These are phyloP conservation scores for Candida ficus DNA, from an alignment of 805 yeast genomes.

Conservation along the genomic window DNA sequence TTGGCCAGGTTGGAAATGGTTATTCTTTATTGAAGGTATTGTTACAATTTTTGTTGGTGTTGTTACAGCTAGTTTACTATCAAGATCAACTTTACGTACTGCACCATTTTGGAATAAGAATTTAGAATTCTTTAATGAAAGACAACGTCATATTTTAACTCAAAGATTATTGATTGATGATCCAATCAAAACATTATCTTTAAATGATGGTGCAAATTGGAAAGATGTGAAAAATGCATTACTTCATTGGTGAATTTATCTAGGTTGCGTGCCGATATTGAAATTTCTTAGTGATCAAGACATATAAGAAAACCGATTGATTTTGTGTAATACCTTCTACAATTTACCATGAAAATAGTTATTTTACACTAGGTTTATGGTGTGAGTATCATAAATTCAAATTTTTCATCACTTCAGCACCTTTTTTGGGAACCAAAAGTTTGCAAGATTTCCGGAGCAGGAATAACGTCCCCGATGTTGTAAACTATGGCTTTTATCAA, in stretches of 20 bases:
- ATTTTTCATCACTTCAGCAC: too few species aligned
- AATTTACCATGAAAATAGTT: too few species aligned
- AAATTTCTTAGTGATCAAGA: too few species aligned
- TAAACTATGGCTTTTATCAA: too few species aligned
- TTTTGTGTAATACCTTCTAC: too few species aligned
- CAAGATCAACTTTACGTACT: background rate
- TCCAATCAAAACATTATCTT: background rate
- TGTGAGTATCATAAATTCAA: too few species aligned
- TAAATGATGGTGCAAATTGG: background rate
- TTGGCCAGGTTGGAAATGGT: constrained; percentile 4
- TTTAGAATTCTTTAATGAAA: background rate
- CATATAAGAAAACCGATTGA: too few species aligned
- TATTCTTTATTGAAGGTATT: constrained; percentile 7
- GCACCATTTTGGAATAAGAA: background rate
- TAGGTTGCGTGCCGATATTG: too few species aligned
- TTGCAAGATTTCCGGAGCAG: too few species aligned
- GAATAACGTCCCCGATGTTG: too few species aligned
- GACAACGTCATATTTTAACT: background rate
- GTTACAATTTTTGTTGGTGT: background rate
- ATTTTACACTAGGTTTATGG: too few species aligned
- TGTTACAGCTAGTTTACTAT: background rate
- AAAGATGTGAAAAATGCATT: background rate
- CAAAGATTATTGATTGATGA: constrained; percentile 2
- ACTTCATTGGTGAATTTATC: background rate
- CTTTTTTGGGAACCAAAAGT: too few species aligned